phyloP scores from a whole-genome alignment of 352 stramenopile genomes.

The Pythium phragmiticola region DNA sequence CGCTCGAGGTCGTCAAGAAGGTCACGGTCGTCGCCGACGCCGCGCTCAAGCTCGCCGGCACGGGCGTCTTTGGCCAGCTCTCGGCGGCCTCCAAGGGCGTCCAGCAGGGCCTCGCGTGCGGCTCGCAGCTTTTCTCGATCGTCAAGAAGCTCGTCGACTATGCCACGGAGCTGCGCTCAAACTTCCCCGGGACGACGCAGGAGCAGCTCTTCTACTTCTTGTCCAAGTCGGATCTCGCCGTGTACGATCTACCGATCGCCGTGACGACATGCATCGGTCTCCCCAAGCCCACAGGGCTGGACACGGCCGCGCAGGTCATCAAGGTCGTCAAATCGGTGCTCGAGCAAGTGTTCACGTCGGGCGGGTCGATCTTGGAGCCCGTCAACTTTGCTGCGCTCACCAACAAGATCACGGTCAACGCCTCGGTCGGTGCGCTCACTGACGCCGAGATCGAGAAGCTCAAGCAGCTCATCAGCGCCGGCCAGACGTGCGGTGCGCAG shows the following conservation, averaged over 20 bases:
- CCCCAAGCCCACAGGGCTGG: slow-evolving; percentile 24
- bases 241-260: slow-evolving; percentile 46
- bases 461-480: slow-evolving; percentile 20
- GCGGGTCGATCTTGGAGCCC: slow-evolving; percentile 3
- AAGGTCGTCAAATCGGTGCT: slow-evolving; percentile 36
- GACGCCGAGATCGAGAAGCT: slow-evolving; percentile 14
- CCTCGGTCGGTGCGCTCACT: not conserved
- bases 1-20: slow-evolving; percentile 48
- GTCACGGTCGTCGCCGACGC: slow-evolving; percentile 45
- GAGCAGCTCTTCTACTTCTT: slow-evolving; percentile 41
- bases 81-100: slow-evolving; percentile 40
- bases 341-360: slow-evolving; percentile 4
- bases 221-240: slow-evolving; percentile 44
- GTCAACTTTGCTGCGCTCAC: slow-evolving; percentile 16
- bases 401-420: slow-evolving; percentile 5
- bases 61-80: slow-evolving; percentile 55
- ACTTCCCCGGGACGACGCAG: slow-evolving; percentile 25
- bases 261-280: slow-evolving; percentile 41
- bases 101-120: slow-evolving; percentile 47
- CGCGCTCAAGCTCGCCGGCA: slow-evolving; percentile 48
- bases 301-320: slow-evolving; percentile 29
- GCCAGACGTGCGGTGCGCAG: slow-evolving; percentile 22
- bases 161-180: slow-evolving; percentile 10
- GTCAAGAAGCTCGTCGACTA: slow-evolving; percentile 39
- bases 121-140: slow-evolving; percentile 44